Base-by-base conservation (phyloP, 176 grass and related monocot genomes). In the Thinopyrum elongatum region DNA sequence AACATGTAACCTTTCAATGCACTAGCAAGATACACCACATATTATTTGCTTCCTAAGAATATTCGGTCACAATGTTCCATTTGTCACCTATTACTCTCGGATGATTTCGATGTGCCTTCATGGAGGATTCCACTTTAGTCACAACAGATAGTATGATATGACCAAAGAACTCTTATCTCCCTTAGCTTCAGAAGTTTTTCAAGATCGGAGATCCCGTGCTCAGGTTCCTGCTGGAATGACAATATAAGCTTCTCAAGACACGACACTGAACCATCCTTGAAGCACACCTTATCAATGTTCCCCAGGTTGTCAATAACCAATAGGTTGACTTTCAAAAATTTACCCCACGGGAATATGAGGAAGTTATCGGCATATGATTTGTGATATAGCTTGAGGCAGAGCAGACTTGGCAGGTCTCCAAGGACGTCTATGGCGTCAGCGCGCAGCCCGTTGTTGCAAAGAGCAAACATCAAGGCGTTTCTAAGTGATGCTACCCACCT, bases 241-340 rank as follows among this genome's bases (percentile, higher is more conserved):
- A 69, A 69, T 35, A 14, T 68, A 34, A 68, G 65, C 16, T 16
- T 35, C 66, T 69, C 66, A 35, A 36, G 31, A 36, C 8, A 34
- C 4, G 10, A 10, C 41, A 42, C 0, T 3, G 41, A 12, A 42
- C 41, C 41, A 42, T 42, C 41, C 38, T 41, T 9, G 38, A 41
- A 41, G 38, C 38, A 41, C 38, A 41, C 38, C 38, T 41, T 10
- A 9, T 42, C 41, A 42, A 42, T 42, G 41, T 69, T 86, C n/a
- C 61, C 47, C 12, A 70, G 49, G 58, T 86, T 42, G 58, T 86
- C 75, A 29, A 79, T 60, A 10, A 79, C 34, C 12, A 86, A 7
- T 26, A 74, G 59, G 14, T 30, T 70, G 34, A 79, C 16, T 70
- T 70, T 70, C 5, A 65, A 25, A 79, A 70, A 79, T 70, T 86